Evolutionary conservation across 176 grass and related monocot genomes (phyloP).

Genomic region (Ananas comosus): DNA sequence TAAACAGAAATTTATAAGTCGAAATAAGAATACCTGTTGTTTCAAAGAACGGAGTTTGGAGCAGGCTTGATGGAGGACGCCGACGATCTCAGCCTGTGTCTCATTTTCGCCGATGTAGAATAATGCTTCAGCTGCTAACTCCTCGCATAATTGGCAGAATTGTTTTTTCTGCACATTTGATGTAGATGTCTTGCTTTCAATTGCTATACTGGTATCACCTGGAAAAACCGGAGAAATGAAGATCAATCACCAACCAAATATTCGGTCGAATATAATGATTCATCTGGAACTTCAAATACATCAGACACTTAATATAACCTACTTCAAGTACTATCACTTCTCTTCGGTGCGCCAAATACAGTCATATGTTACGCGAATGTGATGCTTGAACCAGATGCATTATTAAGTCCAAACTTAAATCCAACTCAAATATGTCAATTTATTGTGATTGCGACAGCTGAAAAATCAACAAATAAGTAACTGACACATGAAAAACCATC

Average conservation of each 20-base stretch:
- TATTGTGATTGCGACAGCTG: no score
- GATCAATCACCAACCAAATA: slow-evolving; percentile 15
- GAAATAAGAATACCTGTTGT: slow-evolving; percentile 35
- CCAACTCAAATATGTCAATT: background rate
- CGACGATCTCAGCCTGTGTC: slow-evolving; percentile 46
- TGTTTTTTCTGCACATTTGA: slow-evolving; percentile 30
- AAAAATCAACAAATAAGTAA: no score
- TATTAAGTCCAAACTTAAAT: background rate
- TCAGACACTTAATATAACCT: no score
- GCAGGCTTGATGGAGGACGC: slow-evolving; percentile 49
- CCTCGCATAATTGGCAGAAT: slow-evolving; percentile 53
- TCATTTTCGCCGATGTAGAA: slow-evolving; percentile 57
- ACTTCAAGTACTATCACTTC: no score
- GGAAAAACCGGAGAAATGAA: slow-evolving; percentile 11
- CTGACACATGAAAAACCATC: background rate
- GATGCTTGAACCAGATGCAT: background rate
- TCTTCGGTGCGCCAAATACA: no score
- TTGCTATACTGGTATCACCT: slow-evolving; percentile 10
- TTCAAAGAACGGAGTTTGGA: slow-evolving; percentile 37
- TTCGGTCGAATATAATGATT: background rate
- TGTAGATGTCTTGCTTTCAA: slow-evolving; percentile 11
- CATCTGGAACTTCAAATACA: background rate
- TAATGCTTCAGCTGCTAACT: slow-evolving; percentile 48
- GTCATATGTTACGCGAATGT: background rate
- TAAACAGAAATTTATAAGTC: background rate